A percentile compares a stretch with the other conserved stretches of the same genome.
Evolutionary conservation across 2,329 filamentous ascomycete genomes (phyloP).

Genomic region (Pleoardoris graminearum): DNA sequence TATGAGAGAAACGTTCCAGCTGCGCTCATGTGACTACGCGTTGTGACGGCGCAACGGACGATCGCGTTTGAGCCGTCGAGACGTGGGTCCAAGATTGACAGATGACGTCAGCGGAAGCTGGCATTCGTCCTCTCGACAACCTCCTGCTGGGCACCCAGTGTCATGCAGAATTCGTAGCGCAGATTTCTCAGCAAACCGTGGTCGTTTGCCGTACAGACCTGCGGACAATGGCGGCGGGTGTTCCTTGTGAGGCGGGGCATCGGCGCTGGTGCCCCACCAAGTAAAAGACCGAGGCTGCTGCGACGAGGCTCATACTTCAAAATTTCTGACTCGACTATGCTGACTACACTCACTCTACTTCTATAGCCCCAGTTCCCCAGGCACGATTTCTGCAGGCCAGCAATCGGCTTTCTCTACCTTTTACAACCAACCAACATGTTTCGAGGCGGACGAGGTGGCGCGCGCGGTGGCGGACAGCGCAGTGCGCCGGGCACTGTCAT

Average conservation of each 20-base stretch:
- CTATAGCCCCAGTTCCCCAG: background rate
- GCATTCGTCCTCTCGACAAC: no score
- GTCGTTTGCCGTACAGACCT: no score
- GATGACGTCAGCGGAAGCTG: no score
- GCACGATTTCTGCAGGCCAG: background rate
- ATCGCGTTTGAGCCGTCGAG: no score
- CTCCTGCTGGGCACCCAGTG: no score
- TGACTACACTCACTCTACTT: background rate
- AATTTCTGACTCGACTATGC: slow-evolving; percentile 7
- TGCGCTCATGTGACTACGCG: slow-evolving; percentile 37
- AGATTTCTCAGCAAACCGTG: no score
- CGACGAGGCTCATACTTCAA: background rate
- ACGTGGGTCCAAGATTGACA: no score
- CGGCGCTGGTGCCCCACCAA: slow-evolving; percentile 15
- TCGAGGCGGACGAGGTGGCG: slow-evolving; percentile 38
- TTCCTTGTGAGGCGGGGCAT: background rate
- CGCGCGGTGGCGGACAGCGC: slow-evolving; percentile 33
- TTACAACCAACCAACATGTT: slow-evolving; percentile 18
- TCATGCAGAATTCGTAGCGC: no score
- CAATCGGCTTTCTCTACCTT: background rate
- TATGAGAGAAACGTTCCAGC: slow-evolving; percentile 31
- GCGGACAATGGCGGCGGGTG: no score
- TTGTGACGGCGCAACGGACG: no score
- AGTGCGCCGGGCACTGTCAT: slow-evolving; percentile 41
- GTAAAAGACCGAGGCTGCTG: slow-evolving; percentile 7